These are phyloP conservation scores for Aspergillus clavatus DNA, from an alignment of 2,329 filamentous ascomycete genomes.

Conservation along the genomic window DNA sequence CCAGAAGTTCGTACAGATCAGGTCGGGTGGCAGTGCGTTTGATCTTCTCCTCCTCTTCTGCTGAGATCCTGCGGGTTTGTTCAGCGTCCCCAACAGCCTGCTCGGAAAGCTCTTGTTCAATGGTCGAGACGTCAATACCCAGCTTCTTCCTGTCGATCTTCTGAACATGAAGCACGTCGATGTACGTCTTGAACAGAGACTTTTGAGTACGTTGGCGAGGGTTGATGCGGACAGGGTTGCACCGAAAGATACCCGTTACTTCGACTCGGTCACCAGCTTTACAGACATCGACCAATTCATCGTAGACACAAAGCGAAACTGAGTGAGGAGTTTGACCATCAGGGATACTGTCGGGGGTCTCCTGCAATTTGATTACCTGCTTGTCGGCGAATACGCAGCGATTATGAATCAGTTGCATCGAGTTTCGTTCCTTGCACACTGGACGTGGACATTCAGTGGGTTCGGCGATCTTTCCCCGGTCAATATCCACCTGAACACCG, in stretches of 20 bases:
- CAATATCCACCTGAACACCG: conserved; percentile 82
- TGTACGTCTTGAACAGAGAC: conserved; percentile 95
- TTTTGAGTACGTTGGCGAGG: conserved; percentile 89
- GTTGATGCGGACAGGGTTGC: conserved; percentile 88
- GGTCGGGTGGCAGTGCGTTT: conserved; percentile 69
- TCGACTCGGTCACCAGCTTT: conserved; percentile 95
- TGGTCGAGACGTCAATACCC: conserved; percentile 82
- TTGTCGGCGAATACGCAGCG: conserved; percentile 93
- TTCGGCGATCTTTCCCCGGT: conserved; percentile 93
- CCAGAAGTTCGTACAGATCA: conserved; percentile 89
- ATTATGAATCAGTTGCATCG: conserved; percentile 98
- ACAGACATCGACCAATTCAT: conserved; percentile 95
- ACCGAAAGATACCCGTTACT: conserved; percentile 94
- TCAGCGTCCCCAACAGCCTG: conserved; percentile 67
- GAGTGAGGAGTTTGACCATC: conserved; percentile 96
- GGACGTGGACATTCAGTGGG: conserved; percentile 82
- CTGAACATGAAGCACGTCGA: conserved; percentile 91
- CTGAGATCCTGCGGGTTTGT: conserved; percentile 74
- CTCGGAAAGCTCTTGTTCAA: conserved; percentile 76
- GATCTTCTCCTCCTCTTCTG: conserved; percentile 88
- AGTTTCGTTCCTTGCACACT: conserved; percentile 79
- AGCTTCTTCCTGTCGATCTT: conserved; percentile 94
- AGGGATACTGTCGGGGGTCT: conserved; percentile 91
- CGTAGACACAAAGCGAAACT: conserved; percentile 91
- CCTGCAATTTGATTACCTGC: conserved; percentile 97